Evolutionary conservation across 1,139 yeast genomes (phyloP), one percentile per base, ranked within the genome.

Genomic region (Pichia sp.): DNA sequence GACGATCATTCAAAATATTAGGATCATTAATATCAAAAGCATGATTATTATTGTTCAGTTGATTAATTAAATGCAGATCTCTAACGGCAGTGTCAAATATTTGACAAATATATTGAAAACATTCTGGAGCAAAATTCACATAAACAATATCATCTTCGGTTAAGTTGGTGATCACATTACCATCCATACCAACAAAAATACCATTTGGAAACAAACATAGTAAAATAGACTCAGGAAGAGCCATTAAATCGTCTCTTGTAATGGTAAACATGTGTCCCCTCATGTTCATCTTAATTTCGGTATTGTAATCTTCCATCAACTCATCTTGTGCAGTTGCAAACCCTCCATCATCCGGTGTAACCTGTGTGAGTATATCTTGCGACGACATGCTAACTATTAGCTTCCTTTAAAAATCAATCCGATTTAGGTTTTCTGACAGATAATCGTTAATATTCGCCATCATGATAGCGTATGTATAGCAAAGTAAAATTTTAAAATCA

Each of bases 171-270:
- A 85, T 83, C n/a, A 83, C 83, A 48, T 79, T 81, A 3, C 94
- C 95, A 43, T 76, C 67, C 45, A 73, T 72, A 60, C 87, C 94
- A 48, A 86, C 73, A 60, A 86, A 82, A 6, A 89, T 90, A 32
- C 97, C 97, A 54, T 87, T 86, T 16, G 97, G 96, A 64, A 81
- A 94, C 45, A 87, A 67, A 55, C 97, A 87, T 46, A 90, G 74
- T 50, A 94, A 69, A 30, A 94, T 81, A 52, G 92, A 80, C 63
- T 94, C 97, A 1, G 98, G 97, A 43, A 92, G 69, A 46, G 90
- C 80, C 84, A 89, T 82, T 54, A 92, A 73, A 61, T 87, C 96
- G 55, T 87, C 96, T 52, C 96, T 72, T 2, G 95, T 80, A 41
- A 92, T 81, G 45, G 80, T 76, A 62, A 82, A 86, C 49, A 66